These are phyloP conservation scores for Tolypocladium cylindrosporum DNA, from an alignment of 2,329 filamentous ascomycete species.

Conservation along the genomic window DNA sequence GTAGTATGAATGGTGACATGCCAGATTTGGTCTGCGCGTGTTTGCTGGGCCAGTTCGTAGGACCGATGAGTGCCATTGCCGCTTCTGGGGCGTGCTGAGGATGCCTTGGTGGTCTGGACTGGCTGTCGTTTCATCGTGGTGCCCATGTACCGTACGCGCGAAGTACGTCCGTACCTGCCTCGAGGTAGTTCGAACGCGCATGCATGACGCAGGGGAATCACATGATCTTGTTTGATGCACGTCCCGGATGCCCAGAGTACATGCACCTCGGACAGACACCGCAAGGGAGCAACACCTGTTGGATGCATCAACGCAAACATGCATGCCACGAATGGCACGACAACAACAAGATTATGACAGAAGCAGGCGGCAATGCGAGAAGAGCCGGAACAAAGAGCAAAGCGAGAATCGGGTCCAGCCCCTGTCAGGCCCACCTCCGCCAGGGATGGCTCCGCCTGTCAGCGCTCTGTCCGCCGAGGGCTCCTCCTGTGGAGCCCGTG, in stretches of 20 bases:
- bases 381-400: background rate
- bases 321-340: background rate
- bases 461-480: constrained; percentile 4
- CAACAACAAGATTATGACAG: background rate
- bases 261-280: background rate
- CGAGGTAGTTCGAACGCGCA: background rate
- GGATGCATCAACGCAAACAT: background rate
- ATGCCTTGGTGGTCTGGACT: background rate
- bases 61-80: background rate
- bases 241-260: background rate
- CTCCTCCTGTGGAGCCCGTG: background rate
- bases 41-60: background rate
- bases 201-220: background rate
- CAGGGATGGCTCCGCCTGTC: constrained; percentile 1
- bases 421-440: background rate
- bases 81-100: background rate
- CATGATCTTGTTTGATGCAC: background rate
- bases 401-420: background rate
- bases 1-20: background rate
- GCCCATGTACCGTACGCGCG: no score
- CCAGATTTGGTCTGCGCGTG: background rate
- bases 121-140: background rate
- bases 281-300: background rate
- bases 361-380: no score
- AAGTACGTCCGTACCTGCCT: no score